Base-by-base conservation (phyloP, 352 stramenopile genomes). In the Globisporangium paroecandrum region DNA sequence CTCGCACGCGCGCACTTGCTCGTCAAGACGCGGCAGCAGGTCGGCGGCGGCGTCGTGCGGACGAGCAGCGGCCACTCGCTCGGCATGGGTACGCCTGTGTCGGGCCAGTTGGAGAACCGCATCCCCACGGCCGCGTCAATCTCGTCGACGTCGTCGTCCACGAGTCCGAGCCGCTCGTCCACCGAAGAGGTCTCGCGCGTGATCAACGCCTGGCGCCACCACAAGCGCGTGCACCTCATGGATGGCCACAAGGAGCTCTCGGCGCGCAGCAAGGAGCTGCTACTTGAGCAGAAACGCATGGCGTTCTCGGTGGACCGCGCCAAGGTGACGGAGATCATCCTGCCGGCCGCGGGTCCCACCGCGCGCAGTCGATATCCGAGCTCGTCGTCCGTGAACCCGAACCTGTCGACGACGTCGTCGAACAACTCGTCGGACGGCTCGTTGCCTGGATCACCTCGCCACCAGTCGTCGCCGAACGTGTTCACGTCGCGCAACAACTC, bases 201-300 rank as follows among this genome's bases (percentile, higher is more conserved):
- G 59, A 96, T 96, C 66, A 84, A 76, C 1, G 87, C 85, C 2
- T 96, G 89, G 89, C 83, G 89, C 10, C 82, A 93, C 57, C 87
- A 96, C 72, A 96, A 94, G 73, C 87, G 87, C 24, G 80, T 96
- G 41, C 83, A 93, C 53, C 82, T 95, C 63, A 94, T 97, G 87
- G 82, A 90, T 27, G 88, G 89, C 18, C 89, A 96, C 74, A 95
- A 94, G 69, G 85, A 93, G 24, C 72, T 97, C 3, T 94, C 85
- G 7, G 81, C 87, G 34, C 77, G 80, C 22, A 89, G 83, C 32
- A 85, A 85, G 7, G 89, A 97, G 68, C 67, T 95, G 25, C 58
- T 97, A 56, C 79, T 97, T 10, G 89, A 97, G 71, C 89, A 97
- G 56, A 91, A 94, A 74, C 87, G 87, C 46, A 88, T 95, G 75